These are phyloP conservation scores for Pseudocohnilembus persalinus DNA, from an alignment of 169 alveolate genomes.

Conservation along the genomic window DNA sequence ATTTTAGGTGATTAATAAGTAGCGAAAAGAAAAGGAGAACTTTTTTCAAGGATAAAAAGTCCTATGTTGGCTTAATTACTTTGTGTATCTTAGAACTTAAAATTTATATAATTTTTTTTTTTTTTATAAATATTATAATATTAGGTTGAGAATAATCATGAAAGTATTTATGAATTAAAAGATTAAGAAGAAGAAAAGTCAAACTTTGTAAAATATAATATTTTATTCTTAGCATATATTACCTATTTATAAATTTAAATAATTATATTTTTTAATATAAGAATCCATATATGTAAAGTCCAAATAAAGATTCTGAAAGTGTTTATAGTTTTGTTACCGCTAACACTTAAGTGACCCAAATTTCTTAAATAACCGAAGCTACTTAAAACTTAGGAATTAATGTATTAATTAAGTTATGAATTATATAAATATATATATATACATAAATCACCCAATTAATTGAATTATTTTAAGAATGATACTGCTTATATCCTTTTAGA, in stretches of 20 bases:
- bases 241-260: background rate
- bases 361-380: constrained; percentile 72
- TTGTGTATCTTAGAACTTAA: constrained; percentile 19
- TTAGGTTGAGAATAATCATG: constrained; percentile 21
- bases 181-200: constrained; percentile 12
- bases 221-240: background rate
- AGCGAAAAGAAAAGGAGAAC: constrained; percentile 77
- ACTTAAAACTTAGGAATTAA: constrained; percentile 75
- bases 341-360: constrained; percentile 46
- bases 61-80: constrained; percentile 68
- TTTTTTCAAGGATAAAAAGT: constrained; percentile 74
- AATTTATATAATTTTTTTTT: constrained; percentile 46
- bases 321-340: constrained; percentile 42
- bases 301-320: constrained; percentile 43
- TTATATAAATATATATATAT: constrained; percentile 4
- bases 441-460: constrained; percentile 33
- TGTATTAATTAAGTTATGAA: constrained; percentile 32
- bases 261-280: constrained; percentile 11
- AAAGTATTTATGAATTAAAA: constrained; percentile 43
- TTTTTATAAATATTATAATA: constrained; percentile 29
- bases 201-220: too few relatives aligned
- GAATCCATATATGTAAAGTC: constrained; percentile 3
- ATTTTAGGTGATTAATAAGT: constrained; percentile 61
- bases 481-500: constrained; percentile 74
- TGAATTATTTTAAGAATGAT: constrained; percentile 43